Conservation (phyloP, 2,329 filamentous ascomycete genomes). For the Talaromyces rugulosus region DNA sequence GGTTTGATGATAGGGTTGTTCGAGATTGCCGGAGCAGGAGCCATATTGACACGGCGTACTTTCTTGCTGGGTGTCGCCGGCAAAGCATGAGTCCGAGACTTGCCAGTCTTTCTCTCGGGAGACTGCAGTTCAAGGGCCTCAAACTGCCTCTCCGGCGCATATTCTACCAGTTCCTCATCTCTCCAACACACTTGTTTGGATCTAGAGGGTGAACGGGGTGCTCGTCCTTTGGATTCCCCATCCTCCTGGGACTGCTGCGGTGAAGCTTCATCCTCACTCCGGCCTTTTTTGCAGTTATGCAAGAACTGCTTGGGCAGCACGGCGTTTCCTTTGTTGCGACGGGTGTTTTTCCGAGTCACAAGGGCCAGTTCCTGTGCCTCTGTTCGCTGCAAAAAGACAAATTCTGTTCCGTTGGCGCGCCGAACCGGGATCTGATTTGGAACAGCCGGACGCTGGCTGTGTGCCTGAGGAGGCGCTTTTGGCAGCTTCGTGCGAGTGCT, state of each 20-base stretch:
- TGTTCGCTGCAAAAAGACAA: constrained; percentile 39
- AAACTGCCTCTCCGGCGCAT: constrained; percentile 12
- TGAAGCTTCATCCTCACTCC: not conserved
- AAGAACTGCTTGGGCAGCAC: constrained; percentile 29
- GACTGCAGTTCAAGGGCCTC: not conserved
- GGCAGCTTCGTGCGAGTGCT: constrained; percentile 29
- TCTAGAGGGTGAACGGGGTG: constrained; percentile 8
- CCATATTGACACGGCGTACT: constrained; percentile 11
- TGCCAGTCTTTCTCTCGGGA: constrained; percentile 18
- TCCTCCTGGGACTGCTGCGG: not conserved
- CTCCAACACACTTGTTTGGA: constrained; percentile 37
- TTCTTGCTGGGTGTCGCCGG: constrained; percentile 14
- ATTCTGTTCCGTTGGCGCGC: constrained; percentile 42
- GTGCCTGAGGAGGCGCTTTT: constrained; percentile 17
- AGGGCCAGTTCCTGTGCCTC: constrained; percentile 40
- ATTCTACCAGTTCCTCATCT: constrained; percentile 30
- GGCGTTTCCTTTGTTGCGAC: constrained; percentile 37
- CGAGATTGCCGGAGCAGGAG: not conserved
- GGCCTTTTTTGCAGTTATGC: constrained; percentile 18
- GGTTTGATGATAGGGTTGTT: constrained; percentile 5
- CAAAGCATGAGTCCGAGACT: constrained; percentile 5
- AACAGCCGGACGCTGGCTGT: constrained; percentile 21
- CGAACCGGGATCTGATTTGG: constrained; percentile 40
- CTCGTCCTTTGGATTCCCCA: not conserved
- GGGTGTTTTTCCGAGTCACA: constrained; percentile 40